These are phyloP conservation scores for Leptographium galeiforme DNA, from an alignment of 2,329 filamentous ascomycete species.

Conservation along the genomic window DNA sequence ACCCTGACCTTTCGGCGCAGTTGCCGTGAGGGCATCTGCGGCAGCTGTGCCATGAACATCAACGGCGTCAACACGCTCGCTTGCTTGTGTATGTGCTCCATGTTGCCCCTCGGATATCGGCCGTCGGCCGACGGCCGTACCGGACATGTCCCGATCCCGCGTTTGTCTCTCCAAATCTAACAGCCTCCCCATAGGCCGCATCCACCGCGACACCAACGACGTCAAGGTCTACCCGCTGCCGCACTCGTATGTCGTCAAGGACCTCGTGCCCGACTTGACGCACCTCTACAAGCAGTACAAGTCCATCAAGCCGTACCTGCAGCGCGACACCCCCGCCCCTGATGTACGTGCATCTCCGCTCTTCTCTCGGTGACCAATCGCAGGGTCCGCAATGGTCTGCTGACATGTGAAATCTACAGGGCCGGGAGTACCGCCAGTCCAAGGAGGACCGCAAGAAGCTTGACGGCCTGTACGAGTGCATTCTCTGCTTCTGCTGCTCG, in stretches of 20 bases:
- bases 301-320: slow-evolving; percentile 97
- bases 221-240: slow-evolving; percentile 95
- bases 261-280: slow-evolving; percentile 92
- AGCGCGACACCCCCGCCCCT: slow-evolving; percentile 70
- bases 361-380: background rate
- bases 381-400: background rate
- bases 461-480: slow-evolving; percentile 97
- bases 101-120: background rate
- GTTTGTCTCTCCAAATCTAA: background rate
- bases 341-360: slow-evolving; percentile 48
- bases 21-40: slow-evolving; percentile 96
- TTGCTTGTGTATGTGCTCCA: slow-evolving; percentile 78
- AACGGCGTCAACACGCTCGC: slow-evolving; percentile 96
- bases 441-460: slow-evolving; percentile 92
- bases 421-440: slow-evolving; percentile 81
- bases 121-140: background rate
- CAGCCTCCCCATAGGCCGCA: slow-evolving; percentile 55
- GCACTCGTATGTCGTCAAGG: slow-evolving; percentile 98
- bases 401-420: slow-evolving; percentile 33
- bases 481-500: slow-evolving; percentile 97
- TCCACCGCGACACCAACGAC: slow-evolving; percentile 74
- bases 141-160: background rate
- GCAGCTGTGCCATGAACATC: slow-evolving; percentile 99
- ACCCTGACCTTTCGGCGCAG: slow-evolving; percentile 91
- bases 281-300: slow-evolving; percentile 99